Percentiles rank a stretch among this genome's conserved stretches.
Conservation (phyloP, 1,139 yeast species). For the Candida sp. region DNA sequence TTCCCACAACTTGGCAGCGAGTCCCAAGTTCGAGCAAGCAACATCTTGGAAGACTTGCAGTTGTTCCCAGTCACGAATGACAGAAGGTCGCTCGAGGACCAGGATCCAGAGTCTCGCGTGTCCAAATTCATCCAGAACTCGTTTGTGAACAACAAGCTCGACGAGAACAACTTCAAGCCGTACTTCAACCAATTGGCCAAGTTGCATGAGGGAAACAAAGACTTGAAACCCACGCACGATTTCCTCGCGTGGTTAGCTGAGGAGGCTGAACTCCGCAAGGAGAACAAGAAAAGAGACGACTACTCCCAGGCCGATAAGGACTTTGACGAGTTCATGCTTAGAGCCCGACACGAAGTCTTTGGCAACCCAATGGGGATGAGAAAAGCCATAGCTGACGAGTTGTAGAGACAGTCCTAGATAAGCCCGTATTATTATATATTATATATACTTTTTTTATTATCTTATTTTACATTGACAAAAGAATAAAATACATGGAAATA, state of each 20-base stretch:
- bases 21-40: constrained; percentile 37
- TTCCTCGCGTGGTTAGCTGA: constrained; percentile 68
- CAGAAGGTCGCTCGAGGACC: constrained; percentile 25
- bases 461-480: constrained; percentile 1
- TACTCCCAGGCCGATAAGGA: constrained; percentile 31
- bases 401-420: constrained; percentile 26
- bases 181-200: constrained; percentile 49
- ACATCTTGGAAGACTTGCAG: constrained; percentile 44
- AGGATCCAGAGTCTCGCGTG: constrained; percentile 25
- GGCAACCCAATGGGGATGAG: constrained; percentile 80
- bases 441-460: background rate
- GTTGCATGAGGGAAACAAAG: constrained; percentile 28
- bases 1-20: constrained; percentile 32
- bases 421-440: background rate
- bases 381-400: constrained; percentile 59
- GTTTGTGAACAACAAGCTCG: constrained; percentile 22
- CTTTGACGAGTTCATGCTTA: constrained; percentile 51
- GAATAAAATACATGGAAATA: constrained; percentile 2
- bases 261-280: constrained; percentile 48
- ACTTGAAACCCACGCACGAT: constrained; percentile 29
- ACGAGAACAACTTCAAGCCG: constrained; percentile 39
- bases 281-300: constrained; percentile 31
- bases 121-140: constrained; percentile 36
- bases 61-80: constrained; percentile 23
- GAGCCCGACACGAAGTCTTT: constrained; percentile 70